Evolutionary conservation across 208 protist species (phyloP), one percentile per base, ranked within the genome.

Genomic region (Trypanosoma cruzi): DNA sequence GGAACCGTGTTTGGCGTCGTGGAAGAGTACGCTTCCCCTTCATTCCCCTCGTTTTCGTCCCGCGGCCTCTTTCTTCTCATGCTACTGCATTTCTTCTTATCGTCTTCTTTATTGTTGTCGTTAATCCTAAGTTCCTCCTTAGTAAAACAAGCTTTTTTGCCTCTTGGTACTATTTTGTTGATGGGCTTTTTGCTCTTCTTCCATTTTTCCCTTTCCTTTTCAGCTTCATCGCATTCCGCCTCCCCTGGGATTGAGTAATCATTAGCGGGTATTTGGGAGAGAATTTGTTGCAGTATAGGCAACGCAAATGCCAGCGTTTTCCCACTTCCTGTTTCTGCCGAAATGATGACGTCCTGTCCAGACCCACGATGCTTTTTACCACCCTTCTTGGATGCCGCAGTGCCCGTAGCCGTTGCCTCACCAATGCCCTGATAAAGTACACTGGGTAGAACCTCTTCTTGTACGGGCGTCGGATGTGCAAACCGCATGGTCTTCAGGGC

Each of bases 231-330:
- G 2, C 62, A 20, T 16, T n/a, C 46, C 0, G 7, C 44, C 24
- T 64, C 31, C 46, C 42, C 50, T 18, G 48, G 16, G 0, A n/a
- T n/a, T 4, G 42, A n/a, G 13, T 67, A 61, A 26, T 84, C 73
- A 50, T 32, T 49, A n/a, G 16, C 0, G 0, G 46, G 59, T 24
- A 77, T 64, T 44, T 26, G 46, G 8, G 40, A 57, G 18, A 95
- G 69, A 16, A 96, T 31, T n/a, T 89, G 67, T 20, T 95, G 61
- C 13, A 97, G 70, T 31, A 97, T 91, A 16, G 99, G 99, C 24
- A 99, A 83, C 18, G 99, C 88, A 78, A 99, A 99, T 18, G 98
- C 97, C 1, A 99, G 72, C 29, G 99, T 99, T 83, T 99, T 99
- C 28, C 98, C 98, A 67, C 82, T 94, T 56, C 96, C 96, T 26